phyloP scores from a whole-genome alignment of 495 filamentous ascomycete species.

The Letharia columbiana region DNA sequence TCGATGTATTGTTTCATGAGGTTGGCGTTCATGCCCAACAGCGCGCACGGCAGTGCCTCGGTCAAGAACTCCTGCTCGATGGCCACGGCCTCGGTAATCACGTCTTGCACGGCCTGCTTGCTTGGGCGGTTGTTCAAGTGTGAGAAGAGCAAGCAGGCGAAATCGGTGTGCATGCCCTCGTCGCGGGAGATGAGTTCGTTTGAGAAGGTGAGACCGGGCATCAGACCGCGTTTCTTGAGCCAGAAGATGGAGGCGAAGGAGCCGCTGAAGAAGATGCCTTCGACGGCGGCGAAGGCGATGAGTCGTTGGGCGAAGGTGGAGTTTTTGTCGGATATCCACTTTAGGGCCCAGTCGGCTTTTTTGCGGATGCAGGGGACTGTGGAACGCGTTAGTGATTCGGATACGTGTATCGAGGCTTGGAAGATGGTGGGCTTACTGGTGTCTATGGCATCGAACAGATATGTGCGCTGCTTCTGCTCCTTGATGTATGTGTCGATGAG shows the following conservation, averaged over 20 bases:
- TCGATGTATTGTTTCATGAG: slow-evolving; percentile 99
- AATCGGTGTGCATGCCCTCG: slow-evolving; percentile 98
- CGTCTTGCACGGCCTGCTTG: slow-evolving; percentile 68
- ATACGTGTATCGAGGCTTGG: not conserved
- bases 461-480: slow-evolving; percentile 88
- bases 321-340: slow-evolving; percentile 85
- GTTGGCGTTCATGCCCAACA: slow-evolving; percentile 94
- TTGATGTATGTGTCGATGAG: slow-evolving; percentile 99
- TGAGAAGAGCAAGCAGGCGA: slow-evolving; percentile 92
- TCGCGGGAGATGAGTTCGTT: slow-evolving; percentile 99
- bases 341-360: slow-evolving; percentile 96
- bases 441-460: slow-evolving; percentile 97
- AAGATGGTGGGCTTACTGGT: slow-evolving; percentile 55
- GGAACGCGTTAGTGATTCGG: slow-evolving; percentile 29
- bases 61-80: slow-evolving; percentile 99
- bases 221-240: slow-evolving; percentile 99
- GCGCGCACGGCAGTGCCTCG: slow-evolving; percentile 80
- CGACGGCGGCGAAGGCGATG: slow-evolving; percentile 93
- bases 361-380: slow-evolving; percentile 86
- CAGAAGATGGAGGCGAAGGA: slow-evolving; percentile 99
- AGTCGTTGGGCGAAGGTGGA: slow-evolving; percentile 94
- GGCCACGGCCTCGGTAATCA: slow-evolving; percentile 86
- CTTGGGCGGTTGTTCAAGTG: slow-evolving; percentile 86
- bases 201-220: slow-evolving; percentile 97
- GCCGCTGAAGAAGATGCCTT: slow-evolving; percentile 99